Percentiles rank a stretch among this genome's conserved stretches.
phyloP scores from a whole-genome alignment of 495 filamentous ascomycete genomes.

The Penicillium atrosanguineum region DNA sequence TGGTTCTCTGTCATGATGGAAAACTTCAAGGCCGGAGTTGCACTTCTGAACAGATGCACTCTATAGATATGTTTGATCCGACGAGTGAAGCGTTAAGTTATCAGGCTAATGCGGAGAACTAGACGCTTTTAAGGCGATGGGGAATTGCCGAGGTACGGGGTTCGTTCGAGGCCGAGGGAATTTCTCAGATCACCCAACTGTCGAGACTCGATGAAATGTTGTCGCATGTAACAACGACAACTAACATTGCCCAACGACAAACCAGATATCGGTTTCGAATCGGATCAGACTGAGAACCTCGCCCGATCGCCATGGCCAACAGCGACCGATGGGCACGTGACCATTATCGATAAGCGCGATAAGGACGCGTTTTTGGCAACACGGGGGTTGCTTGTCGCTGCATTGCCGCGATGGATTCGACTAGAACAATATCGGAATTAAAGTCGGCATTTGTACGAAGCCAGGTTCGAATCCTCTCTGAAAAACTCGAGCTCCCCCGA shows the following conservation, averaged over 20 bases:
- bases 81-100: not conserved
- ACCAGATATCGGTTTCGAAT: not conserved
- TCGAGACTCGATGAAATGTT: not conserved
- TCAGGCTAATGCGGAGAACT: constrained; percentile 7
- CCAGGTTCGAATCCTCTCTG: constrained; percentile 61
- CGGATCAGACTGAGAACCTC: not conserved
- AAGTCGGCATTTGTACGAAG: constrained; percentile 63
- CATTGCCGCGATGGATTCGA: constrained; percentile 39
- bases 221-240: not conserved
- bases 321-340: constrained; percentile 10
- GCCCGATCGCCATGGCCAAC: not conserved
- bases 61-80: not conserved
- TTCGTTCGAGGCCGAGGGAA: constrained; percentile 6
- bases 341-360: constrained; percentile 20
- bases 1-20: constrained; percentile 36
- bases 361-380: constrained; percentile 1
- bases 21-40: not conserved
- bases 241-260: not conserved
- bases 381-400: not conserved
- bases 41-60: not conserved
- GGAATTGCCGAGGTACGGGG: constrained; percentile 24
- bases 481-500: constrained; percentile 52
- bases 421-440: constrained; percentile 54
- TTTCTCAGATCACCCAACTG: not conserved
- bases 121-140: constrained; percentile 4